Percentiles rank a stretch among this genome's conserved stretches.
These are phyloP conservation scores for Nemania sp. DNA, from an alignment of 2,329 filamentous ascomycete genomes.

Conservation along the genomic window DNA sequence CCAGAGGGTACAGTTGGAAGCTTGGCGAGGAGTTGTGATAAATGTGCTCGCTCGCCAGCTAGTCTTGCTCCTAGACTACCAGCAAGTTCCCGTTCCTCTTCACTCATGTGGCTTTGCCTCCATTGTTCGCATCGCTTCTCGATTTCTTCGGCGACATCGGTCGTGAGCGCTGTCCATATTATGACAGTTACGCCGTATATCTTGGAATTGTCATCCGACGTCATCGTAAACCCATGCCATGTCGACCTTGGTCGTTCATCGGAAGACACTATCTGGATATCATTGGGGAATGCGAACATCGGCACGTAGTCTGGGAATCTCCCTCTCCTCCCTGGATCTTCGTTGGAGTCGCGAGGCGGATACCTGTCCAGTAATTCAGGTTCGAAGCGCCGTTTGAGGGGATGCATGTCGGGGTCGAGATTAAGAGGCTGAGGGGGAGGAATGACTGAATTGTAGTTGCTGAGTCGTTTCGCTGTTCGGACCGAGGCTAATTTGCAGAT, in stretches of 20 bases:
- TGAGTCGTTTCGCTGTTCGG: constrained; percentile 84
- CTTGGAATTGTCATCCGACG: constrained; percentile 86
- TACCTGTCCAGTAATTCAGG: constrained; percentile 95
- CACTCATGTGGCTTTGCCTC: constrained; percentile 86
- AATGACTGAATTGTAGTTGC: constrained; percentile 98
- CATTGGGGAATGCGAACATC: constrained; percentile 99
- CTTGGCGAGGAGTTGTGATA: constrained; percentile 84
- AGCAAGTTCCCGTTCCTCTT: constrained; percentile 87
- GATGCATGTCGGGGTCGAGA: constrained; percentile 90
- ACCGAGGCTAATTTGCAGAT: constrained; percentile 53
- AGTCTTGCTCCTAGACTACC: constrained; percentile 88
- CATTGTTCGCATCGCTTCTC: constrained; percentile 81
- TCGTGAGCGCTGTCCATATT: constrained; percentile 86
- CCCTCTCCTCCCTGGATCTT: constrained; percentile 78
- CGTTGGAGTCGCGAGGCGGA: constrained; percentile 77
- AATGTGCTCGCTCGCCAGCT: constrained; percentile 82
- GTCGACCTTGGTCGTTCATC: constrained; percentile 94
- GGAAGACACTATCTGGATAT: constrained; percentile 94
- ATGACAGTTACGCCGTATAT: constrained; percentile 90
- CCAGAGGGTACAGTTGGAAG: constrained; percentile 81
- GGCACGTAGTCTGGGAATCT: constrained; percentile 96
- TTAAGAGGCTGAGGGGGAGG: constrained; percentile 90
- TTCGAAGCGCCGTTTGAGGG: constrained; percentile 89
- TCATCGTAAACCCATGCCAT: constrained; percentile 99
- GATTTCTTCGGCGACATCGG: constrained; percentile 79